A percentile compares a stretch with the other conserved stretches of the same genome.
Evolutionary conservation across 2,329 filamentous ascomycete species (phyloP).

Genomic region (Amesomyces nigricolor): DNA sequence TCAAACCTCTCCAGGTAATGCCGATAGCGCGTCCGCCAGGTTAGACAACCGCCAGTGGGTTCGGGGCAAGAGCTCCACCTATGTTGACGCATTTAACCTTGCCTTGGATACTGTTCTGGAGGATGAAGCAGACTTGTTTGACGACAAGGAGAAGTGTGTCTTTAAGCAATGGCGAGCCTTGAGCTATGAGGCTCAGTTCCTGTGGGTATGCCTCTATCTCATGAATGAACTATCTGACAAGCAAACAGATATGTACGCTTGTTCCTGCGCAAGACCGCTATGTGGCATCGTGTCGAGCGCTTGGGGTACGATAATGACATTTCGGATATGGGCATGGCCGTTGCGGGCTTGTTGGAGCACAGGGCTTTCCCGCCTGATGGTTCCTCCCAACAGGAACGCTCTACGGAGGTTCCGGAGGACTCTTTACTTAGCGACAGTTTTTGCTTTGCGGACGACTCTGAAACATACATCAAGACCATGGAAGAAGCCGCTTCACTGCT

Average conservation of each 20-base stretch:
- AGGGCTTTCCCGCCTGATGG: conserved; percentile 47
- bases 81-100: conserved; percentile 94
- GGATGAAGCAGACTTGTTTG: conserved; percentile 83
- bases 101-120: conserved; percentile 83
- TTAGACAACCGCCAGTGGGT: conserved; percentile 55
- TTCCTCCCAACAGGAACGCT: conserved; percentile 18
- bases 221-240: conserved; percentile 10
- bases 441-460: conserved; percentile 73
- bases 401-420: conserved; percentile 34
- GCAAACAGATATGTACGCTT: conserved; percentile 72
- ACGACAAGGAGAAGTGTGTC: conserved; percentile 68
- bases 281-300: conserved; percentile 78
- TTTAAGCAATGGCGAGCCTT: conserved; percentile 71
- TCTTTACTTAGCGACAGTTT: conserved; percentile 52
- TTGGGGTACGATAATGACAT: conserved; percentile 82
- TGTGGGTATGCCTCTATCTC: conserved; percentile 50
- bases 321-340: conserved; percentile 62
- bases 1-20: conserved; percentile 33
- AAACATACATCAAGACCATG: conserved; percentile 65
- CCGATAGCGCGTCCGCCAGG: conserved; percentile 45
- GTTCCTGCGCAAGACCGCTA: conserved; percentile 84
- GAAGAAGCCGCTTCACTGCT: conserved; percentile 80
- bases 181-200: conserved; percentile 80
- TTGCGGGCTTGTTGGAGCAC: conserved; percentile 55
- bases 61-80: conserved; percentile 79